Evolutionary conservation across 2,329 filamentous ascomycete species (phyloP), one percentile per base, ranked within the genome.

Genomic region (Onygena corvina): DNA sequence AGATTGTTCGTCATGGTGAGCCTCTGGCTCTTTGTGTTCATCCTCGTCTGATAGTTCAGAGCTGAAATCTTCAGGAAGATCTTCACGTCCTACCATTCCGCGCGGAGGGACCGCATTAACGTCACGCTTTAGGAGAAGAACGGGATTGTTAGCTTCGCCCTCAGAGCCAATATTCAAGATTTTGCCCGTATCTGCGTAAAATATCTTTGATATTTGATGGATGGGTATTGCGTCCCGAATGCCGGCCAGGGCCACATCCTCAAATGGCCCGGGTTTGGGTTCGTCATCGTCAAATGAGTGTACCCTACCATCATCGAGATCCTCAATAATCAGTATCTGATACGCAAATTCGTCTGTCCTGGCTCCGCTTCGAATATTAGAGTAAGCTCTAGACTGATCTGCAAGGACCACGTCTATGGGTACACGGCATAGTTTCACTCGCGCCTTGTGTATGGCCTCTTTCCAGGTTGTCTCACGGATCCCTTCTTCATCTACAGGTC

Each of bases 391-490:
- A 27, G 46, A 40, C 49, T 50, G 33, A 52, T 46, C 7, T 61
- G 61, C 18, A 65, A 58, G 52, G 0, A 75, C 63, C 33, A 73
- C 61, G 35, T 76, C 71, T 27, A 83, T 66, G 0, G 81, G 84
- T 0, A 85, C 77, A 44, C 89, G 76, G 58, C 84, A 76, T 8
- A 98, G 72, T 51, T 88, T 86, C 9, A 95, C 80, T 33, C 81
- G 79, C 14, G 88, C 86, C 64, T 96, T 98, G 69, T 96, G 89
- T 53, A 95, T 82, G 34, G 94, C 88, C 63, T 98, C 90, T 62
- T 96, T 92, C 92, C 92, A 96, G 0, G 89, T 84, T 0, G 87
- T 72, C 68, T 81, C 66, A 68, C 84, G 62, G 56, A 81, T 58
- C 58, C 77, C 67, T 63, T 79, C 66, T 66, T 79, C 67, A 57